phyloP scores from a whole-genome alignment of 192 early-diverging fungal genomes.

The Linnemannia exigua region DNA sequence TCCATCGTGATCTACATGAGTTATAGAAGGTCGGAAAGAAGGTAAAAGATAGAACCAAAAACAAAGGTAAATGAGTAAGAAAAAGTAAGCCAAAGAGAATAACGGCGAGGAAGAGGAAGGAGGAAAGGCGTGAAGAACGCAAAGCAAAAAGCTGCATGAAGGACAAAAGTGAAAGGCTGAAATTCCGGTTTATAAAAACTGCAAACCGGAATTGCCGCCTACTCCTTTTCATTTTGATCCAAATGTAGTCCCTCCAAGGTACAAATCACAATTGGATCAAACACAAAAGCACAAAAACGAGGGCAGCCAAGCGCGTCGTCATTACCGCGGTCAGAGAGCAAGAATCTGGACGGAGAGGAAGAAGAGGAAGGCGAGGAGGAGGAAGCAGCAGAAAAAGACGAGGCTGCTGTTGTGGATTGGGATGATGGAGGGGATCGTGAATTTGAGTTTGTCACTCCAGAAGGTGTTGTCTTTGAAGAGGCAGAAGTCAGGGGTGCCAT shows the following conservation, averaged over 20 bases:
- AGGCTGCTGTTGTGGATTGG: not conserved
- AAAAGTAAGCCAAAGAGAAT: too few species aligned
- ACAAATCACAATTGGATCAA: not conserved
- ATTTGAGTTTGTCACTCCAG: not conserved
- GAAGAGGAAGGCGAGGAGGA: too few species aligned
- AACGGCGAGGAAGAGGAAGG: too few species aligned
- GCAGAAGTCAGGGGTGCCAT: conserved; percentile 17
- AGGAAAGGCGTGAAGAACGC: too few species aligned
- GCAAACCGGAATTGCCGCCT: not conserved
- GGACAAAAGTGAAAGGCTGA: not conserved
- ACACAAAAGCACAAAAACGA: not conserved
- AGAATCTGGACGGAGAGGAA: not conserved
- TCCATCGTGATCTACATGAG: not conserved
- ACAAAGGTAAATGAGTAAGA: too few species aligned
- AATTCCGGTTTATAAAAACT: not conserved
- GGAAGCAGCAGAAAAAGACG: not conserved
- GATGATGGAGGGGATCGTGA: not conserved
- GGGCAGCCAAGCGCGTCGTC: not conserved
- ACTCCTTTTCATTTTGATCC: not conserved
- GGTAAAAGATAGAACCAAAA: not conserved
- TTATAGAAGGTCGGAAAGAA: not conserved
- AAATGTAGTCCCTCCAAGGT: not conserved
- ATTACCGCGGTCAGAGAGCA: not conserved
- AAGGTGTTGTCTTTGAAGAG: too few species aligned
- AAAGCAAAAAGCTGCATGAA: not conserved